Percentiles rank a stretch among this genome's conserved stretches.
These are phyloP conservation scores for Aspergillus nanangensis DNA, from an alignment of 495 filamentous ascomycete species.

Conservation along the genomic window DNA sequence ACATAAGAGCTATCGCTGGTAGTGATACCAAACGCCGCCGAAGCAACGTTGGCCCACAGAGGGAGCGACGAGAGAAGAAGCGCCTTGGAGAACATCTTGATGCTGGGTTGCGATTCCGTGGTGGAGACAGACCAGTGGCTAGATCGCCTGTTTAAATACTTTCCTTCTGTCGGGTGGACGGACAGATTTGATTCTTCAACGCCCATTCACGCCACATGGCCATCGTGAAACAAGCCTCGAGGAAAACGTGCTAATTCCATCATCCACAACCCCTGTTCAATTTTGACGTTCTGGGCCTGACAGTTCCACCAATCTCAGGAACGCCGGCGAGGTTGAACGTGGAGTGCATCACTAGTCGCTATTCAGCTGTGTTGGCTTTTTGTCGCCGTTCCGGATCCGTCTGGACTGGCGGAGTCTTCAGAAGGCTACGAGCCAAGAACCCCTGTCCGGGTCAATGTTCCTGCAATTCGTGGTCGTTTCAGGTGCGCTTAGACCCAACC, in stretches of 20 bases:
- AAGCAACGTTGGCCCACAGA: conserved; percentile 17
- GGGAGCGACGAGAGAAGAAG: conserved; percentile 15
- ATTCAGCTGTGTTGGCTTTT: background rate
- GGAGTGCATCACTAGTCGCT: background rate
- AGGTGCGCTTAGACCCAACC: background rate
- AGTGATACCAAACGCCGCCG: conserved; percentile 31
- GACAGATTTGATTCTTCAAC: background rate
- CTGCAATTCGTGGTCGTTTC: conserved; percentile 2
- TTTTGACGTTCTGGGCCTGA: background rate
- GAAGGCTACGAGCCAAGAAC: background rate
- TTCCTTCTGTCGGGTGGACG: background rate
- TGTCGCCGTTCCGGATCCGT: background rate
- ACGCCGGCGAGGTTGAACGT: background rate
- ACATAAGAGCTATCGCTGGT: conserved; percentile 31
- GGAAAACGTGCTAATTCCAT: background rate
- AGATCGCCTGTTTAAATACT: no score
- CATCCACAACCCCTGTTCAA: conserved; percentile 4
- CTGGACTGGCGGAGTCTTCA: background rate
- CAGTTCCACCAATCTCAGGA: conserved; percentile 11
- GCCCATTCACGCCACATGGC: background rate
- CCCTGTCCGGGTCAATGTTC: background rate
- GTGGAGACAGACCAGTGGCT: no score
- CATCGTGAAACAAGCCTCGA: background rate
- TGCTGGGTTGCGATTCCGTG: no score
- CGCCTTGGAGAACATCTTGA: conserved; percentile 18